Base-by-base conservation (phyloP, 148 eudicot species). In the Cornus kousa region DNA sequence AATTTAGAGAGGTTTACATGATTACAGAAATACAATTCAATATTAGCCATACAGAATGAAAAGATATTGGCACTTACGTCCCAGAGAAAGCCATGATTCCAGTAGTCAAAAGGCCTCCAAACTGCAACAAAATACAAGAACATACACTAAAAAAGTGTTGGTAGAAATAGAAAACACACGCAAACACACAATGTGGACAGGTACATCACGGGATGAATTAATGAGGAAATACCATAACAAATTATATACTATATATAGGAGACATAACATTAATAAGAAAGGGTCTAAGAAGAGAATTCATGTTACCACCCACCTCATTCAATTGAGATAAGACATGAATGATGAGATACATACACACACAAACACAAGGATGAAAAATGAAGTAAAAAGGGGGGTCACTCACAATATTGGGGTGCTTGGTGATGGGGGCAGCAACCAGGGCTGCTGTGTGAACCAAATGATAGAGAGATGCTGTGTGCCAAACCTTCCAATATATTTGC, bases 381-480 rank as follows among this genome's bases (percentile, higher is more conserved):
- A 20, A 39, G 23, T 13, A 74, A 68, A 46, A 1, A n/a, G 60
- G 31, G 74, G 31, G 28, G 28, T 39, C 43, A 60, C 95, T 80
- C 85, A 95, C 98, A 83, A 87, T 83, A 79, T 86, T 88, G 53
- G 98, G 98, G 80, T 88, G 76, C 7, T 74, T 87, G 43, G 97
- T 86, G 17, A 89, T 55, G 46, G 98, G 98, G 50, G 97, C 90
- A 81, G 92, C 92, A 76, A 95, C 71, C 73, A 93, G 81, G 43
- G 98, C 97, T 19, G 97, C 92, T 67, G 97, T 91, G 75, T 95
- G 98, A 70, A 93, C 92, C 85, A 95, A 83, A 86, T 95, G 98
- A 77, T 95, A 95, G 68, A 93, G 84, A 68, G 94, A 89, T 31
- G 97, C 98, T 8, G 97, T 95, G 32, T 91, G 93, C 98, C 98